Base-by-base conservation (phyloP, 2,329 filamentous ascomycete species). In the Elsinoe perseae region DNA sequence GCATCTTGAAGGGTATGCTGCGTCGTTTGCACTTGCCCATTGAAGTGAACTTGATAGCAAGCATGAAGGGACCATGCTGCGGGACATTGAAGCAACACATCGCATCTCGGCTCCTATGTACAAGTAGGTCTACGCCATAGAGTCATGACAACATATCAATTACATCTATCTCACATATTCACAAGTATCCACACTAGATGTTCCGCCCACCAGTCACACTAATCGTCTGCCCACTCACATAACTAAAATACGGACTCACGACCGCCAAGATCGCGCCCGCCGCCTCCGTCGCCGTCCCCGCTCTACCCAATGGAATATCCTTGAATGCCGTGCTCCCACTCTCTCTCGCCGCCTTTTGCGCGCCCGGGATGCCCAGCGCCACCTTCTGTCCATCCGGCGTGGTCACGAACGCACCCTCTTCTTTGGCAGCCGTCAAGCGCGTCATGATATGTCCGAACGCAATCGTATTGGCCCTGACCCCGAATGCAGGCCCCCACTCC, bases 201-300 rank as follows among this genome's bases (percentile, higher is more conserved):
- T 79, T 80, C 62, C 81, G 76, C 2, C 89, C 89, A 12, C 89
- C 89, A 4, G 88, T 93, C 54, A 93, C 88, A 74, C 84, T 87
- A 63, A 95, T 86, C 0, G 88, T 92, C 79, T 95, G 89, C 0
- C 90, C 89, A 60, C 80, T 85, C 3, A 95, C 88, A 73, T 95
- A 95, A 38, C 84, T 84, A 65, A 93, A 89, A 66, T 91, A 70
- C 25, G 90, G 89, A 66, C 87, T 92, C 2, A 84, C 87, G 25
- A 93, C 83, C 5, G 85, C 89, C 68, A 95, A 67, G 53, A 95
- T 82, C 34, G 83, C 82, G 58, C 82, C 82, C 23, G 89, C 90
- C 9, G 89, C 90, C 75, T 95, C 90, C 2, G 84, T 85, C 0
- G 90, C 83, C 20, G 82, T 85, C 0, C 89, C 90, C 0, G 88